phyloP scores from a whole-genome alignment of 345 rosid species.

The Euphorbia tirucalli region DNA sequence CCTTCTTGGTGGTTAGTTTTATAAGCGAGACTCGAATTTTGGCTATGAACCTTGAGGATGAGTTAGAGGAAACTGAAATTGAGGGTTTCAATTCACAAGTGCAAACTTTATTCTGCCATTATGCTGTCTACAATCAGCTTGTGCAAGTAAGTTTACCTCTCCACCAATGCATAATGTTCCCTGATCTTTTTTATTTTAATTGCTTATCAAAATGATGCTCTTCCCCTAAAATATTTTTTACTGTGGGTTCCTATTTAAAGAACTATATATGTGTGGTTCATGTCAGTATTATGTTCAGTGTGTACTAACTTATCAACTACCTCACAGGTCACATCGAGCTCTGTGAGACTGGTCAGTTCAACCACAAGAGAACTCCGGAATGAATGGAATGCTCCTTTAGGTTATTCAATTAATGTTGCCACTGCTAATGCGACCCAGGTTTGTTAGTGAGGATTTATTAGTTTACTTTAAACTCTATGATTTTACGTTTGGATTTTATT shows the following conservation, averaged over 20 bases:
- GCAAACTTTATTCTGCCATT: slow-evolving; percentile 93
- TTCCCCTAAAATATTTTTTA: background rate
- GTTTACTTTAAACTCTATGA: background rate
- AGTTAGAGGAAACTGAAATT: slow-evolving; percentile 94
- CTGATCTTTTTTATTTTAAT: background rate
- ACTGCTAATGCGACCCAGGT: slow-evolving; percentile 96
- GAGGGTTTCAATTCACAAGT: slow-evolving; percentile 86
- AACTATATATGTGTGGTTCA: background rate
- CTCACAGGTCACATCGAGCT: slow-evolving; percentile 80
- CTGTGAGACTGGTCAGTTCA: slow-evolving; percentile 78
- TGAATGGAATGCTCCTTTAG: slow-evolving; percentile 81
- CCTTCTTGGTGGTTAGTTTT: slow-evolving; percentile 93
- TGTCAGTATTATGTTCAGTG: slow-evolving; percentile 2
- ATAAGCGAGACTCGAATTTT: slow-evolving; percentile 85
- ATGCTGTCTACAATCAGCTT: slow-evolving; percentile 85
- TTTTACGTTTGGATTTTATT: background rate
- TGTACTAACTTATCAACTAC: slow-evolving; percentile 15
- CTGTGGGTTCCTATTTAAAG: no score
- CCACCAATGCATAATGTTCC: background rate
- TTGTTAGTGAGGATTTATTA: slow-evolving; percentile 11
- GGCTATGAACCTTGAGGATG: slow-evolving; percentile 95
- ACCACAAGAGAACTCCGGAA: slow-evolving; percentile 60
- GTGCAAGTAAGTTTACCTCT: slow-evolving; percentile 56
- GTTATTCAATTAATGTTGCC: slow-evolving; percentile 83
- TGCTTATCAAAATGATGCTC: background rate